Base-by-base conservation (phyloP, 2,329 filamentous ascomycete genomes). In the Neofusicoccum kwambonambiense region DNA sequence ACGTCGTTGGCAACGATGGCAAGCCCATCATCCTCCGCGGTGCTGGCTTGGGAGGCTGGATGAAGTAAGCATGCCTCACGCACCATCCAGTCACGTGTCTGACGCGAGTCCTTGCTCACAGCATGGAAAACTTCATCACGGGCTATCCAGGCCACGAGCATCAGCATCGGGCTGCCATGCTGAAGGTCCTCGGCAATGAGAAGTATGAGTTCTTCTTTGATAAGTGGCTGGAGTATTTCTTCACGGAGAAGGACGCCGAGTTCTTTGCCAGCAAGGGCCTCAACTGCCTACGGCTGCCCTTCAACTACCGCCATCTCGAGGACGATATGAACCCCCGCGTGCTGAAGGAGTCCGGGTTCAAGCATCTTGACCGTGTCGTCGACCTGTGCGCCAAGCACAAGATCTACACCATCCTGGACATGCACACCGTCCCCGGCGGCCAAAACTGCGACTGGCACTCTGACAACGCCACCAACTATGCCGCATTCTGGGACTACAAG, bases 41-140 rank as follows among this genome's bases (percentile, higher is more conserved):
- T 61, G 77, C 81, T 39, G 81, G 74, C n/a, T 69, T 81, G 56
- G 79, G 78, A 57, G 79, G 80, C 67, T 81, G 78, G 78, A 75
- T 80, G 74, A 81, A 81, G 74, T 76, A 72, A 17, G 39, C 27
- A 3, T 15, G 8, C n/a, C 37, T 15, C 7, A 39, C 8, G 13
- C 7, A 4, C n/a, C 22, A 8, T 2, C 3, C 12, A 7, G 17
- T 7, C 19, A 37, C 17, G 42, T 50, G n/a, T 19, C 22, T 35
- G 56, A 61, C 9, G 15, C 12, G 11, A 19, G 15, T n/a, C 17
- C 3, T n/a, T 3, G 9, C 27, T 6, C 27, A 31, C 31, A 79
- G 76, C 64, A 86, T 86, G 83, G 84, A 87, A 72, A 87, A 87
- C 72, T 88, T 88, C 78, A 87, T 88, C 68, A 86, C 83, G 1